Base-by-base conservation (phyloP, 2,329 filamentous ascomycete genomes). In the Fusarium aywerte region DNA sequence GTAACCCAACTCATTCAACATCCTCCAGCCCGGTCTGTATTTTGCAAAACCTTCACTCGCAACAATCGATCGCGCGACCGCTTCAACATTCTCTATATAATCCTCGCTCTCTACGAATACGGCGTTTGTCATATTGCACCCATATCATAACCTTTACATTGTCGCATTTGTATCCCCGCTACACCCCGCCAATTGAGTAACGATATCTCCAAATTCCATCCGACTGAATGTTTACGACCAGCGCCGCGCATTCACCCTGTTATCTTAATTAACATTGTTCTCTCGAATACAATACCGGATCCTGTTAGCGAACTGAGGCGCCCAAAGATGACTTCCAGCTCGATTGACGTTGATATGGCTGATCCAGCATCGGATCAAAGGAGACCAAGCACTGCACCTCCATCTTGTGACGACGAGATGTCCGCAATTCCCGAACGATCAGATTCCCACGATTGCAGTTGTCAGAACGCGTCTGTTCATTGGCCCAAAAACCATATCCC, bases 401-500 rank as follows among this genome's bases (percentile, higher is more conserved):
- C 67, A 35, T 68, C 63, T 29, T 68, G 64, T 42, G 59, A 68
- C 38, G 64, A 69, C 20, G 67, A 63, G 20, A 38, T 49, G 32
- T 43, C 51, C 25, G 29, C 23, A 38, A 27, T 52, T 45, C 25
- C 32, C 53, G 51, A 58, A 38, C 35, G 31, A 38, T 33, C 52
- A 47, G 52, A 63, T 50, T 31, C 56, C 16, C 49, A n/a, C 35
- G 58, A 50, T 25, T 42, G 62, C 48, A 25, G 25, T 25, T 25
- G 29, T 12, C 53, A 40, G 12, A 39, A 44, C 16, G 20, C 43
- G 11, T 33, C 55, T 20, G 18, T 55, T 23, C 39, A 33, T 29
- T 80, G 79, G 79, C 79, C 79, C 32, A 56, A 66, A 42, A 62
- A 71, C 27, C 49, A 60, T 11, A 56, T 92, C 3, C 89, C 89